Percentiles rank a stretch among this genome's conserved stretches.
These are phyloP conservation scores for Talaromyces liani DNA, from an alignment of 495 filamentous ascomycete genomes.

Conservation along the genomic window DNA sequence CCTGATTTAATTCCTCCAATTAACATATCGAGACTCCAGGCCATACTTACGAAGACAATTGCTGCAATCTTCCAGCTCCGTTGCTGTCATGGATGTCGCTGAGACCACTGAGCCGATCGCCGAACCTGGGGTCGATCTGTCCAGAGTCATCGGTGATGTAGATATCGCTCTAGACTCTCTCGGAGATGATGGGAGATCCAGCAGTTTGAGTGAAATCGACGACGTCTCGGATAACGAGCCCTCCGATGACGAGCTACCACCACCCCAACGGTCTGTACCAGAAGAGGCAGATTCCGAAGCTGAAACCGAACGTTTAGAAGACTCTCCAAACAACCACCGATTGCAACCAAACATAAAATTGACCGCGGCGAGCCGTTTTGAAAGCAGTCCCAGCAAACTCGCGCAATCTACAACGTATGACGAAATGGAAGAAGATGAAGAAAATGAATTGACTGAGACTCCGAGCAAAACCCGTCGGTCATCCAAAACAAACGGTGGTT, in stretches of 20 bases:
- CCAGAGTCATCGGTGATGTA: slow-evolving; percentile 28
- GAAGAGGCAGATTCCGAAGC: slow-evolving; percentile 87
- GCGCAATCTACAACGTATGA: slow-evolving; percentile 42
- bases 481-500: slow-evolving; percentile 21
- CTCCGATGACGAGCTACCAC: slow-evolving; percentile 44
- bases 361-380: slow-evolving; percentile 37
- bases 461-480: slow-evolving; percentile 31
- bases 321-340: slow-evolving; percentile 73
- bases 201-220: slow-evolving; percentile 88
- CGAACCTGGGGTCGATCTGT: slow-evolving; percentile 26
- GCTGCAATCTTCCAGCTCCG: not conserved
- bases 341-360: slow-evolving; percentile 54
- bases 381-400: slow-evolving; percentile 63
- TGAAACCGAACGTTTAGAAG: slow-evolving; percentile 89
- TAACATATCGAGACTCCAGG: not conserved
- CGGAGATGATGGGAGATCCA: slow-evolving; percentile 45
- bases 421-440: slow-evolving; percentile 35
- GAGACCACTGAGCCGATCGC: slow-evolving; percentile 32
- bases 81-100: slow-evolving; percentile 33
- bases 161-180: slow-evolving; percentile 31
- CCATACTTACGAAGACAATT: not conserved
- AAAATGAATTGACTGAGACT: slow-evolving; percentile 29
- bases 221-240: slow-evolving; percentile 59
- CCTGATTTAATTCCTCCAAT: not conserved
- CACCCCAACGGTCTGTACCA: slow-evolving; percentile 30